These are phyloP conservation scores for Oxytropis ochrocephala DNA, from an alignment of 306 rosid species.

Conservation along the genomic window DNA sequence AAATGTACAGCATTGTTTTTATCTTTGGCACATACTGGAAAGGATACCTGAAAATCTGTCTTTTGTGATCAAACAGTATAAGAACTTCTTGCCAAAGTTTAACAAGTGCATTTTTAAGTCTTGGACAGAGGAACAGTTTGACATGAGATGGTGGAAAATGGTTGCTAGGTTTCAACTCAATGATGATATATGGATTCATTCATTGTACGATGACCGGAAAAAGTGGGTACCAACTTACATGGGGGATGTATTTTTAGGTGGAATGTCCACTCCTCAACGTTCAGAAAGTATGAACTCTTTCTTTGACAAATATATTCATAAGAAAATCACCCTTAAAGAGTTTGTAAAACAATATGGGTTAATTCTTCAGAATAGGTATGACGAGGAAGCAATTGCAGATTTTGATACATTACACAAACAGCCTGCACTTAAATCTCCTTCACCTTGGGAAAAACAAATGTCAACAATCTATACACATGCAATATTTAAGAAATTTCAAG, in stretches of 20 bases:
- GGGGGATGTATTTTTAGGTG: conserved; percentile 76
- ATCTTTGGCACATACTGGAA: conserved; percentile 74
- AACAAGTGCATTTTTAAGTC: conserved; percentile 77
- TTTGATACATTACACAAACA: conserved; percentile 91
- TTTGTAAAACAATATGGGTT: conserved; percentile 75
- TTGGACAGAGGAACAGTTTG: conserved; percentile 82
- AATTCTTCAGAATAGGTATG: conserved; percentile 77
- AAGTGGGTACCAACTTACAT: conserved; percentile 79
- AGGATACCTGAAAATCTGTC: conserved; percentile 76
- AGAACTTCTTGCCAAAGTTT: conserved; percentile 60
- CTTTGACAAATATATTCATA: conserved; percentile 88
- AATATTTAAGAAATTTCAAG: conserved; percentile 82
- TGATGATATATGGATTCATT: conserved; percentile 61
- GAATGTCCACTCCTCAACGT: conserved; percentile 74
- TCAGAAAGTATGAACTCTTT: conserved; percentile 81
- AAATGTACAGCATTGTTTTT: conserved; percentile 63
- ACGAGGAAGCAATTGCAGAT: conserved; percentile 88
- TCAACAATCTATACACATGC: conserved; percentile 83
- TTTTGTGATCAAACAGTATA: conserved; percentile 53
- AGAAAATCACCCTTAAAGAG: conserved; percentile 80
- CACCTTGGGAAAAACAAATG: conserved; percentile 97
- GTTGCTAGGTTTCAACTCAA: conserved; percentile 77
- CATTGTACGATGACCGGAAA: conserved; percentile 69
- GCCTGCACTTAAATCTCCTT: conserved; percentile 91
- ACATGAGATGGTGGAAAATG: conserved; percentile 89